Evolutionary conservation across 2,329 filamentous ascomycete genomes (phyloP).

Genomic region (Fusarium aywerte): DNA sequence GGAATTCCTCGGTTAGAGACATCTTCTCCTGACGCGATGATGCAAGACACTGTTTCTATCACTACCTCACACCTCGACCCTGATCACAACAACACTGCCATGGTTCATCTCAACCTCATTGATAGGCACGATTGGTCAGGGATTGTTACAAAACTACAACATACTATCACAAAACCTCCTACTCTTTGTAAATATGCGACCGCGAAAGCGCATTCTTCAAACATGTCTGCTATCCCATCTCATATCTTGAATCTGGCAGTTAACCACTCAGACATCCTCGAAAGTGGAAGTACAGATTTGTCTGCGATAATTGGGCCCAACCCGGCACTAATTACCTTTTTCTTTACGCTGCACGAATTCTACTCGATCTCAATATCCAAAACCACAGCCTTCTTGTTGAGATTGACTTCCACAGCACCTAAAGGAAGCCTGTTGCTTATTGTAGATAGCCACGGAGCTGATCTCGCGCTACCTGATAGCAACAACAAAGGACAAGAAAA

Average conservation of each 20-base stretch:
- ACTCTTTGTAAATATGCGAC: slow-evolving; percentile 17
- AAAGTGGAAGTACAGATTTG: neutral
- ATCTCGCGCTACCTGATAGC: neutral
- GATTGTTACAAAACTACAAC: slow-evolving; percentile 2
- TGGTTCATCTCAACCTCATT: slow-evolving; percentile 6
- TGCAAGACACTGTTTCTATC: neutral
- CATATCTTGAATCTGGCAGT: neutral
- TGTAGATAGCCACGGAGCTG: slow-evolving; percentile 2
- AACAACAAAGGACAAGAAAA: neutral
- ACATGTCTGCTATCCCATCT: slow-evolving; percentile 1
- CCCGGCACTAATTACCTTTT: neutral
- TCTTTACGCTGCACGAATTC: slow-evolving; percentile 10
- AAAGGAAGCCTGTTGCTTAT: slow-evolving; percentile 5
- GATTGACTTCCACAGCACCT: neutral
- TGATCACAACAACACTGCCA: neutral
- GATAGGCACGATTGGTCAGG: slow-evolving; percentile 5
- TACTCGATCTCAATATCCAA: slow-evolving; percentile 13
- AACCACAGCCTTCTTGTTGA: slow-evolving; percentile 5
- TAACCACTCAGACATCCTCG: neutral
- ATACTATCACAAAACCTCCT: slow-evolving; percentile 5
- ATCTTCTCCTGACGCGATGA: neutral
- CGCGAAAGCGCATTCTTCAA: slow-evolving; percentile 12
- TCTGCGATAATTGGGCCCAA: neutral
- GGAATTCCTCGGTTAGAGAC: rapidly evolving
- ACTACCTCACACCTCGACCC: neutral